A percentile compares a stretch with the other conserved stretches of the same genome.
phyloP scores from a whole-genome alignment of 441 rosid species.

The Bocquillonia castaneifolia region DNA sequence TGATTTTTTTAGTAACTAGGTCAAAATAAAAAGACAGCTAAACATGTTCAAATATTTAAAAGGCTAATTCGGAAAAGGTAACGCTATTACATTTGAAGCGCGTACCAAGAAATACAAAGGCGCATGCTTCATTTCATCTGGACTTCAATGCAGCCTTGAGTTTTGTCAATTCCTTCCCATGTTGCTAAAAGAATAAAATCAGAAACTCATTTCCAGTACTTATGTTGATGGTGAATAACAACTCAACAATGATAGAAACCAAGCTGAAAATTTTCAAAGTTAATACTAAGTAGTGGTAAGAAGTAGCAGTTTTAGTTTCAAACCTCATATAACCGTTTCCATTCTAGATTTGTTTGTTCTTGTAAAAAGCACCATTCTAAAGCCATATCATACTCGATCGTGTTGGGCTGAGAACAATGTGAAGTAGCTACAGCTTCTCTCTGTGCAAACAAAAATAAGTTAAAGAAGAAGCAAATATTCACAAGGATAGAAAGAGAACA shows the following conservation, averaged over 20 bases:
- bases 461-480: constrained; percentile 8
- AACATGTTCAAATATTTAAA: neutral
- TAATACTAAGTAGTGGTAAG: neutral
- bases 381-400: constrained; percentile 78
- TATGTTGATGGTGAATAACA: neutral
- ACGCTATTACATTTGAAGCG: constrained; percentile 11
- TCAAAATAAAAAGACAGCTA: neutral
- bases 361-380: constrained; percentile 66
- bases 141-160: constrained; percentile 41
- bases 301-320: constrained; percentile 8
- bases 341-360: constrained; percentile 37
- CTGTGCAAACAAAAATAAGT: constrained; percentile 31
- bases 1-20: no score
- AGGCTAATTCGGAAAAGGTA: neutral
- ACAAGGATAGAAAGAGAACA: neutral
- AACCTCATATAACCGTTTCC: constrained; percentile 50
- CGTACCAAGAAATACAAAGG: constrained; percentile 17
- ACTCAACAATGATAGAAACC: neutral
- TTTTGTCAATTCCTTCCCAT: constrained; percentile 39
- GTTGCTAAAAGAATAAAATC: constrained; percentile 42
- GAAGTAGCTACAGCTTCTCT: constrained; percentile 75
- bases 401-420: constrained; percentile 85
- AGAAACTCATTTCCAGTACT: constrained; percentile 16
- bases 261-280: neutral
- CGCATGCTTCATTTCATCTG: constrained; percentile 32